These are phyloP conservation scores for Yamadazyma paraphyllophila DNA, from an alignment of 805 yeast genomes.

Conservation along the genomic window DNA sequence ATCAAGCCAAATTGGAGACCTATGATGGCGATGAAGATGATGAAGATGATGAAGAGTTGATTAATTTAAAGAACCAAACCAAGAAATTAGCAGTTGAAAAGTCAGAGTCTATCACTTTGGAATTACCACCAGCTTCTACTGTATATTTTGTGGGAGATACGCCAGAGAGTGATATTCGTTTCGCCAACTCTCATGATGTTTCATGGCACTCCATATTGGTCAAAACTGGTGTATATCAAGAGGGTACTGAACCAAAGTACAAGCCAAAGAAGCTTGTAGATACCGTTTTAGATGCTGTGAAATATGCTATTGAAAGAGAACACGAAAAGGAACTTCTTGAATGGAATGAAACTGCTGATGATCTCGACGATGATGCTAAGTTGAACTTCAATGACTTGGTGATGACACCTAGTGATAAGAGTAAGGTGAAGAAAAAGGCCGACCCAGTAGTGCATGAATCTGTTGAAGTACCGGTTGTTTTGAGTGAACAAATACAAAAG, in stretches of 20 bases:
- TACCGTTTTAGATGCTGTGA: conserved; percentile 77
- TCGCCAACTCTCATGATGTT: conserved; percentile 82
- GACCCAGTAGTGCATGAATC: conserved; percentile 39
- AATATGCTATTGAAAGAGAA: conserved; percentile 80
- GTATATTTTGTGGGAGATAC: conserved; percentile 90
- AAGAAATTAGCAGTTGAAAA: conserved; percentile 35
- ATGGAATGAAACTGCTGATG: conserved; percentile 59
- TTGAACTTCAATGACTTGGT: conserved; percentile 45
- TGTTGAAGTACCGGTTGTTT: conserved; percentile 49
- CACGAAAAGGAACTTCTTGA: conserved; percentile 68
- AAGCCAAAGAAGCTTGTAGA: conserved; percentile 72
- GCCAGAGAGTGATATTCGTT: conserved; percentile 84
- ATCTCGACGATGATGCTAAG: conserved; percentile 29
- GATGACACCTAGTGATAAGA: conserved; percentile 41
- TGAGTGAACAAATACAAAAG: conserved; percentile 42
- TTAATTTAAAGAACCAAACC: conserved; percentile 9
- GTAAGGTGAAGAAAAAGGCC: conserved; percentile 11
- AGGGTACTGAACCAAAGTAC: conserved; percentile 75
- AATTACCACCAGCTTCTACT: conserved; percentile 79
- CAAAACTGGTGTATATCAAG: conserved; percentile 84
- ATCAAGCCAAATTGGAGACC: conserved; percentile 40
- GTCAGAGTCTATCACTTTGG: conserved; percentile 44
- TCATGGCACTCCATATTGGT: conserved; percentile 85
- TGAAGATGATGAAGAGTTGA: conserved; percentile 20
- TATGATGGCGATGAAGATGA: conserved; percentile 31